Evolutionary conservation across 768 basidiomycete genomes (phyloP).

Genomic region (Ramaria sp.): DNA sequence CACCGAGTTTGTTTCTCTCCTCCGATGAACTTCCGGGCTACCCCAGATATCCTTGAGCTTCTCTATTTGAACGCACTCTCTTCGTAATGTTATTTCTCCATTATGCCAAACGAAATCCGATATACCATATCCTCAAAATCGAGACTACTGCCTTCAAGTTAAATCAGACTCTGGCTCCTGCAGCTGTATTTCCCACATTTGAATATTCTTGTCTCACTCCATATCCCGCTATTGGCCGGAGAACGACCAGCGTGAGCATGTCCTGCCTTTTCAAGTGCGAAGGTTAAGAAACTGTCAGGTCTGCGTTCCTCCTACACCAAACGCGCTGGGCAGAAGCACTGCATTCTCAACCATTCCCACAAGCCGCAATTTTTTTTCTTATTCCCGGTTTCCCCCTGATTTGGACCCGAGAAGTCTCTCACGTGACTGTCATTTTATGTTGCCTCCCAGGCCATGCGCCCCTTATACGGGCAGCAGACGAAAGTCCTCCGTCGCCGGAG

Average conservation of each 20-base stretch:
- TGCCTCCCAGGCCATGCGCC: background rate
- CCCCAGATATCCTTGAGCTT: background rate
- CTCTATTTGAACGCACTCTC: background rate
- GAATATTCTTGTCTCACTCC: background rate
- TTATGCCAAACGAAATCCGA: too few species aligned
- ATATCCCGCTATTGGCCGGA: background rate
- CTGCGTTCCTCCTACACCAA: background rate
- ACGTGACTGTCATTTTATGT: background rate
- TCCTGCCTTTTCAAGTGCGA: background rate
- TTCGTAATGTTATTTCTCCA: too few species aligned
- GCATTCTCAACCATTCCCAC: background rate
- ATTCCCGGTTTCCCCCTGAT: background rate
- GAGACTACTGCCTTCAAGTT: background rate
- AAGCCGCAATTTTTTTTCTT: background rate
- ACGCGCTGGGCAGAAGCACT: background rate
- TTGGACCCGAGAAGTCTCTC: background rate
- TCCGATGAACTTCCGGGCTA: constrained; percentile 8
- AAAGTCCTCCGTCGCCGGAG: background rate
- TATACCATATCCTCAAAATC: background rate
- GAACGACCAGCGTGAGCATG: background rate
- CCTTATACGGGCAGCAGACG: background rate
- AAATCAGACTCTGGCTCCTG: background rate
- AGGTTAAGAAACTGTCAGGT: background rate
- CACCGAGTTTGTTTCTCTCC: constrained; percentile 8
- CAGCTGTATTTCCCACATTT: background rate